Percentiles rank a stretch among this genome's conserved stretches.
Evolutionary conservation across 805 yeast species (phyloP).

Genomic region (Metschnikowia arizonensis): DNA sequence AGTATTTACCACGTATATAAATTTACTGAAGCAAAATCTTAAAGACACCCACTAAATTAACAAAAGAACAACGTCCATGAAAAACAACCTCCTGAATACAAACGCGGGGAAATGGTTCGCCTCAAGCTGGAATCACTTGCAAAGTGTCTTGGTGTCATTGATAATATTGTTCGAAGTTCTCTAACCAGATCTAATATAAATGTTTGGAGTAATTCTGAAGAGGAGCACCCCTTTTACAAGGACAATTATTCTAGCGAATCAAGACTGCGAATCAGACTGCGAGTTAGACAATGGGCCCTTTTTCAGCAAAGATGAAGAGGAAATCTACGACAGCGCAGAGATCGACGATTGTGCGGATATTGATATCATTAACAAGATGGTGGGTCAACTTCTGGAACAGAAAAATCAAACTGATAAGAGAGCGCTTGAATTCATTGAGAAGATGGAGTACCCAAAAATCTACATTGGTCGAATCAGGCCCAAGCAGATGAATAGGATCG

Average conservation of each 20-base stretch:
- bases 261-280: neutral
- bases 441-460: neutral
- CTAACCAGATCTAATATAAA: neutral
- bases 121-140: neutral
- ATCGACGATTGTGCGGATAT: neutral
- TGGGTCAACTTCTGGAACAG: neutral
- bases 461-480: neutral
- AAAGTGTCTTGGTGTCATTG: neutral
- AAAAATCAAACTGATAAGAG: neutral
- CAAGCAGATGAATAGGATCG: neutral
- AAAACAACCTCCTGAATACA: neutral
- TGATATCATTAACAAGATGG: neutral
- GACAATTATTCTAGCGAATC: neutral
- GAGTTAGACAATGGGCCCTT: neutral
- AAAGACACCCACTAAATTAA: neutral
- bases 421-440: neutral
- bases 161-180: neutral
- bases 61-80: neutral
- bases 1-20: neutral
- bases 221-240: neutral
- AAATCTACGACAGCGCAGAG: neutral
- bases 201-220: neutral
- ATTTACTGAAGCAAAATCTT: neutral
- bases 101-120: neutral
- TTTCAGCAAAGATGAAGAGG: neutral